Evolutionary conservation across 345 rosid species (phyloP).

Genomic region (Populus pruinosa): DNA sequence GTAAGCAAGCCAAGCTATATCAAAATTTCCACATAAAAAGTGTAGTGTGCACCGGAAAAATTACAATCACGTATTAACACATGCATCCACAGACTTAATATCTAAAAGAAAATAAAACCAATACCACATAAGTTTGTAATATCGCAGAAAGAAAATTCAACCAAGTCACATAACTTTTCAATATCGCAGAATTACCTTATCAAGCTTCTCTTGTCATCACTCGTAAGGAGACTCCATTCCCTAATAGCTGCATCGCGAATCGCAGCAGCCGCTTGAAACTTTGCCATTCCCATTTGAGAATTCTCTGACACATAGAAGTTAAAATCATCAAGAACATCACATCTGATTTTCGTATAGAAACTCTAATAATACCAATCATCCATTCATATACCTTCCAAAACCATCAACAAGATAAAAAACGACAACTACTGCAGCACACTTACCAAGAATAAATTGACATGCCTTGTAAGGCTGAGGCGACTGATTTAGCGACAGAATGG

Average conservation of each 20-base stretch:
- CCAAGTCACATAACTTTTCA: background rate
- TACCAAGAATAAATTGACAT: slow-evolving; percentile 87
- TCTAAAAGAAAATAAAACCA: no score
- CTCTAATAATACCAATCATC: background rate
- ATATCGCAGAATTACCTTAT: slow-evolving; percentile 43
- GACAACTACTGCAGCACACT: slow-evolving; percentile 9
- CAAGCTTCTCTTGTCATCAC: slow-evolving; percentile 71
- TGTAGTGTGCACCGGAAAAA: no score
- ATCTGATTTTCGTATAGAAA: background rate
- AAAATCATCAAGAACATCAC: no score
- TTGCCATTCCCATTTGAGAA: slow-evolving; percentile 87
- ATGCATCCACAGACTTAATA: no score
- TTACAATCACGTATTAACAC: no score
- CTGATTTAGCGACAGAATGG: slow-evolving; percentile 70
- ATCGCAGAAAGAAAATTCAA: background rate
- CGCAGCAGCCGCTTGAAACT: slow-evolving; percentile 96
- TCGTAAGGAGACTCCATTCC: slow-evolving; percentile 83
- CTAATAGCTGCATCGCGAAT: slow-evolving; percentile 92
- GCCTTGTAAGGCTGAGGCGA: slow-evolving; percentile 82
- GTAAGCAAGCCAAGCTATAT: no score
- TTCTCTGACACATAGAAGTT: slow-evolving; percentile 52
- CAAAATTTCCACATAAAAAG: no score
- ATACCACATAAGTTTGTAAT: background rate
- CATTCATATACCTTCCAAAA: background rate
- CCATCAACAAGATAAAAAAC: background rate